Evolutionary conservation across 495 filamentous ascomycete genomes (phyloP).

Genomic region (Tuber borchii): DNA sequence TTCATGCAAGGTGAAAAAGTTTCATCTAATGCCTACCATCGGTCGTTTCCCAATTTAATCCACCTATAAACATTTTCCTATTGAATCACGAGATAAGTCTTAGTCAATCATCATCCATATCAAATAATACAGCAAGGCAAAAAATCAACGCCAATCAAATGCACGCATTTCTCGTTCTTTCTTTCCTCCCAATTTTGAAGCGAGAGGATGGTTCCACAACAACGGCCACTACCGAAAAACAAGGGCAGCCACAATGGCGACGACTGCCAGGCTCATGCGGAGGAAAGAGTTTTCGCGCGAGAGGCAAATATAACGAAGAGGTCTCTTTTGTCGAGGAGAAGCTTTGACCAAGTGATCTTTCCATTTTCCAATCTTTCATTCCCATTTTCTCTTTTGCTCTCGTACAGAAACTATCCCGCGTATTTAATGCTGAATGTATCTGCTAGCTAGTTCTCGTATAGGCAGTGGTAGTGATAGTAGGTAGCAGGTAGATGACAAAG

Average conservation of each 20-base stretch:
- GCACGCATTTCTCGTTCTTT: slow-evolving; percentile 15
- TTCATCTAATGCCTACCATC: slow-evolving; percentile 64
- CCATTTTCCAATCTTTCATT: slow-evolving; percentile 39
- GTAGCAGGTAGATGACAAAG: slow-evolving; percentile 40
- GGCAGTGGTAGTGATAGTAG: slow-evolving; percentile 37
- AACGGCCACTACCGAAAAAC: slow-evolving; percentile 23
- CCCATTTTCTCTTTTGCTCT: slow-evolving; percentile 40
- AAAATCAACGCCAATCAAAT: slow-evolving; percentile 39
- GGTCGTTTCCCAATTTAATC: slow-evolving; percentile 97
- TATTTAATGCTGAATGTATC: slow-evolving; percentile 40
- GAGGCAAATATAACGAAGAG: slow-evolving; percentile 24
- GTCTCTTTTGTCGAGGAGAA: slow-evolving; percentile 31
- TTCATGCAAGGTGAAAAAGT: slow-evolving; percentile 14
- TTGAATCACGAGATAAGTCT: slow-evolving; percentile 30
- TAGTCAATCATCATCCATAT: slow-evolving; percentile 35
- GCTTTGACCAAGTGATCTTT: slow-evolving; percentile 14
- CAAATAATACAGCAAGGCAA: slow-evolving; percentile 39
- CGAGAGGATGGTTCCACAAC: slow-evolving; percentile 37
- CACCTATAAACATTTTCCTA: slow-evolving; percentile 99
- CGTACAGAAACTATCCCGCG: slow-evolving; percentile 42
- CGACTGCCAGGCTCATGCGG: slow-evolving; percentile 20
- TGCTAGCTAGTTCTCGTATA: slow-evolving; percentile 43
- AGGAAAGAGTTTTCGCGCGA: slow-evolving; percentile 19
- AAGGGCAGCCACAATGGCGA: slow-evolving; percentile 10
- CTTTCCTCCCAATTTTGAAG: slow-evolving; percentile 27